Evolutionary conservation across 306 rosid genomes (phyloP).

Genomic region (Begonia loranthoides): DNA sequence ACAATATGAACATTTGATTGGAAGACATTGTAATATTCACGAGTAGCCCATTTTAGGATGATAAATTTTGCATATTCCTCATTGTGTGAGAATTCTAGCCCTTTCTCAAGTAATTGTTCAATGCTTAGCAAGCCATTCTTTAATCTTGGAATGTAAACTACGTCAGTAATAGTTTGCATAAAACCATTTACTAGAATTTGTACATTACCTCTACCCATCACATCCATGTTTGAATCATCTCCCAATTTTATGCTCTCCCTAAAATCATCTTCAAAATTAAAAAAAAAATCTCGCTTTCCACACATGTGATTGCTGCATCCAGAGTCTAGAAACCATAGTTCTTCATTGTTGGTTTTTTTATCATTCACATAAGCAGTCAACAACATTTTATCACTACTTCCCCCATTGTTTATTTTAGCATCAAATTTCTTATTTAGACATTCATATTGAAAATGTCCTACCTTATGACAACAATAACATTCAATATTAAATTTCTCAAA

Average conservation of each 20-base stretch:
- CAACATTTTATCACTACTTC: neutral
- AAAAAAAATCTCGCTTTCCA: no score
- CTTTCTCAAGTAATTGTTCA: neutral
- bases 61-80: neutral
- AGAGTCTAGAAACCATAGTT: neutral
- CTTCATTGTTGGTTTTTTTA: neutral
- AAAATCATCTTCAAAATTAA: no score
- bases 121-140: neutral
- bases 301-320: no score
- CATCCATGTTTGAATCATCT: no score
- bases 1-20: neutral
- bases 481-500: no score
- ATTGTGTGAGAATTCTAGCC: neutral
- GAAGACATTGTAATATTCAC: neutral
- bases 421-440: neutral
- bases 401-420: neutral
- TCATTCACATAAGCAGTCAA: neutral
- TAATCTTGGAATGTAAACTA: no score
- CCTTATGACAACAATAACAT: no score
- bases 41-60: slow-evolving; percentile 14
- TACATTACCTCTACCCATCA: no score
- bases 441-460: no score
- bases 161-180: no score
- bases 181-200: no score
- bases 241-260: no score